A percentile compares a stretch with the other conserved stretches of the same genome.
Conservation (phyloP, 805 yeast genomes). For the Candida nonsorbophila region DNA sequence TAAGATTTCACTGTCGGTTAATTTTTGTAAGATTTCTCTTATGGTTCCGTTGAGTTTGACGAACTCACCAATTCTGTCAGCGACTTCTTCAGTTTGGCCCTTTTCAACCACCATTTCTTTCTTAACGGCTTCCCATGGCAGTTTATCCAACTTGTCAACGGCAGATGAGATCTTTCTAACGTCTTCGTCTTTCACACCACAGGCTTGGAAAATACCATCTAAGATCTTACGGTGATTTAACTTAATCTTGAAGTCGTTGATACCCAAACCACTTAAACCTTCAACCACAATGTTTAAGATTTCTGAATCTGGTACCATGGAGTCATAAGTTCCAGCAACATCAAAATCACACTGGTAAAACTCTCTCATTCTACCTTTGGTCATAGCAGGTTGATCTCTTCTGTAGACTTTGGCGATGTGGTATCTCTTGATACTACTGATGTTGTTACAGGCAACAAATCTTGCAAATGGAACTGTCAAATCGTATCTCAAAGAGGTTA, state of each 20-base stretch:
- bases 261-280: conserved; percentile 80
- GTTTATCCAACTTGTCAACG: conserved; percentile 92
- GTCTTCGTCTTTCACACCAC: conserved; percentile 93
- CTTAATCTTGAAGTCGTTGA: conserved; percentile 84
- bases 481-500: conserved; percentile 92
- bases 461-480: conserved; percentile 98
- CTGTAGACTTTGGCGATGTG: conserved; percentile 98
- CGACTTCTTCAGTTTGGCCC: conserved; percentile 85
- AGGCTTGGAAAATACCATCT: conserved; percentile 91
- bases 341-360: conserved; percentile 99
- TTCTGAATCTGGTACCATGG: conserved; percentile 97
- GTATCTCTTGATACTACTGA: conserved; percentile 84
- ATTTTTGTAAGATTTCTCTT: conserved; percentile 50
- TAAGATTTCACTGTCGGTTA: conserved; percentile 56
- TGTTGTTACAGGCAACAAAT: conserved; percentile 91
- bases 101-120: conserved; percentile 90
- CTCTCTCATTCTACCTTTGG: conserved; percentile 99
- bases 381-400: conserved; percentile 99
- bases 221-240: conserved; percentile 92
- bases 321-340: conserved; percentile 86
- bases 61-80: conserved; percentile 87
- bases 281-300: conserved; percentile 74
- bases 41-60: conserved; percentile 82
- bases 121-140: conserved; percentile 92
- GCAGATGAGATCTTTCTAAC: conserved; percentile 92